Conservation (phyloP, 768 basidiomycete genomes). For the Neoboletus brunneissimus region DNA sequence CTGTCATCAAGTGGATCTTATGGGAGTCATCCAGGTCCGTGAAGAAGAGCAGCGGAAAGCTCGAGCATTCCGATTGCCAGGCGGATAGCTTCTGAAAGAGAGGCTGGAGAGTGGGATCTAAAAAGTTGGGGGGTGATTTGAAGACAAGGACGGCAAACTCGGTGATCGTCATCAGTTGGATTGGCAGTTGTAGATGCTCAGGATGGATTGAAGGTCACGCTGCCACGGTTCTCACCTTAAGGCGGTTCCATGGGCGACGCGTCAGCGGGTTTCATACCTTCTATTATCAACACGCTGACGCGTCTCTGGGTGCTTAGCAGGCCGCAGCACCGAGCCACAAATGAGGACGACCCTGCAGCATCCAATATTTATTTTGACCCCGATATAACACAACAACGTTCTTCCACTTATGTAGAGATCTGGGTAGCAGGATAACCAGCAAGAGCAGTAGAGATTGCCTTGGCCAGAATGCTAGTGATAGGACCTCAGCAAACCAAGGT, state of each 20-base stretch:
- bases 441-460: conserved; percentile 46
- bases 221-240: neutral
- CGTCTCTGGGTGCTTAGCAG: neutral
- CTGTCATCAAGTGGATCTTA: conserved; percentile 40
- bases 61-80: conserved; percentile 41
- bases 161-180: conserved; percentile 39
- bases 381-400: neutral
- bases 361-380: neutral
- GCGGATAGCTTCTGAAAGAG: conserved; percentile 32
- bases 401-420: conserved; percentile 8
- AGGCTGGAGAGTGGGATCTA: conserved; percentile 27
- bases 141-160: conserved; percentile 42
- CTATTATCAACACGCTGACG: neutral
- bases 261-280: conserved; percentile 2
- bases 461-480: conserved; percentile 45
- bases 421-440: conserved; percentile 30
- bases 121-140: conserved; percentile 28
- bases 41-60: conserved; percentile 43
- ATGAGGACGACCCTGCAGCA: neutral
- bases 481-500: neutral
- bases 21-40: conserved; percentile 14
- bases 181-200: neutral
- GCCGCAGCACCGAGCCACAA: neutral
- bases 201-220: neutral
- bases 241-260: neutral